phyloP scores from a whole-genome alignment of 192 early-diverging fungal genomes.

The Lobosporangium transversale region DNA sequence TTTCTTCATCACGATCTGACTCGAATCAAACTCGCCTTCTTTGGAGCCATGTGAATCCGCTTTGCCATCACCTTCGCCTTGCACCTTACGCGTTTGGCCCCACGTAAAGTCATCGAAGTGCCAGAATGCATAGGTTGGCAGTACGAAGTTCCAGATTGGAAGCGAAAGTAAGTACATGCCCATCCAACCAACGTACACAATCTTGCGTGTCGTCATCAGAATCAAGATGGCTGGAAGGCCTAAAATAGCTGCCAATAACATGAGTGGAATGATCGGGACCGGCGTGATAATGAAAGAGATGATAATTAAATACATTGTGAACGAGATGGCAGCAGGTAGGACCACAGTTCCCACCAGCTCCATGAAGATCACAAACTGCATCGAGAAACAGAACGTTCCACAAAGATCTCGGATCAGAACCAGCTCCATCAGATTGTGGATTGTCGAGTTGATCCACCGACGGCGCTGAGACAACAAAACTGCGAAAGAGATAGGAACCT shows the following conservation, averaged over 20 bases:
- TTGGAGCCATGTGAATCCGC: conserved; percentile 69
- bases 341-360: conserved; percentile 93
- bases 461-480: conserved; percentile 86
- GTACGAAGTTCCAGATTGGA: conserved; percentile 84
- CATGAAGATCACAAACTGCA: conserved; percentile 98
- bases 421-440: conserved; percentile 89
- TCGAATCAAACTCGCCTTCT: conserved; percentile 80
- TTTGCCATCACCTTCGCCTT: conserved; percentile 66
- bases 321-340: conserved; percentile 89
- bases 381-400: conserved; percentile 90
- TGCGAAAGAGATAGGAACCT: conserved; percentile 88
- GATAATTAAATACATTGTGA: conserved; percentile 86
- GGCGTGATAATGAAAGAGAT: conserved; percentile 66
- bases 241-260: conserved; percentile 75
- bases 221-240: conserved; percentile 84
- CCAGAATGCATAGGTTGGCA: conserved; percentile 84
- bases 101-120: conserved; percentile 91
- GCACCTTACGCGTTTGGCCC: conserved; percentile 81
- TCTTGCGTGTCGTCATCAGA: conserved; percentile 80
- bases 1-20: conserved; percentile 78
- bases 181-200: conserved; percentile 88
- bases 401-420: conserved; percentile 86
- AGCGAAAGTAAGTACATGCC: conserved; percentile 76
- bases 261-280: conserved; percentile 67
- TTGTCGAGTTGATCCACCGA: conserved; percentile 97